Conservation (phyloP, 768 basidiomycete species). For the Coprinopsis cinerea region DNA sequence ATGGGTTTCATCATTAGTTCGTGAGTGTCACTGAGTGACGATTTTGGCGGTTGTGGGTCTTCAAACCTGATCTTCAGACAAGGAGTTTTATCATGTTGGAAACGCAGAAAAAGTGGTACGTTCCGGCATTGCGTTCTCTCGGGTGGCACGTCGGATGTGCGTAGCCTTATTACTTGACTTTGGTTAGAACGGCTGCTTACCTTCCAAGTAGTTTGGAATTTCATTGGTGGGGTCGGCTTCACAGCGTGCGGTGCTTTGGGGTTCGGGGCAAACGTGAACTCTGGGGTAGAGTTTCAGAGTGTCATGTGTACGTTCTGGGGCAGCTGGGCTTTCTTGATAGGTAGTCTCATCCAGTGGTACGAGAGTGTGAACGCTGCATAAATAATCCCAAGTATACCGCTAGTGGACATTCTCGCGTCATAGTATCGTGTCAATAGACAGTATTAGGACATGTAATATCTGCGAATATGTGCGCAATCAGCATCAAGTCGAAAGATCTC, state of each 20-base stretch:
- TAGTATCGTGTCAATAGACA: no score
- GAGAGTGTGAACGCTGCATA: slow-evolving; percentile 45
- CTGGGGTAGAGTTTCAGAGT: slow-evolving; percentile 44
- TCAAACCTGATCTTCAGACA: neutral
- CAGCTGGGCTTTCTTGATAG: slow-evolving; percentile 59
- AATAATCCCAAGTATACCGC: no score
- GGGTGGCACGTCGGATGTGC: slow-evolving; percentile 52
- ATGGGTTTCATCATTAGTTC: slow-evolving; percentile 50
- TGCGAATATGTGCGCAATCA: no score
- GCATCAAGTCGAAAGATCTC: no score
- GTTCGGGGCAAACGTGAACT: slow-evolving; percentile 27
- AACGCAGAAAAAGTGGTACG: slow-evolving; percentile 39
- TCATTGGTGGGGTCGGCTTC: slow-evolving; percentile 54
- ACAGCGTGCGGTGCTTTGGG: slow-evolving; percentile 53
- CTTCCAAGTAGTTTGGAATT: slow-evolving; percentile 48
- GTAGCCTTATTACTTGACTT: neutral
- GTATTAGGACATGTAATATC: no score
- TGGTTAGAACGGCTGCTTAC: neutral
- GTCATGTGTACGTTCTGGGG: slow-evolving; percentile 53
- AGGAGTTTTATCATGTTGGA: slow-evolving; percentile 42
- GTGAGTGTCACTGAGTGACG: slow-evolving; percentile 17
- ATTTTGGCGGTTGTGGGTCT: neutral
- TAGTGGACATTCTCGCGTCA: no score
- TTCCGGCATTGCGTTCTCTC: slow-evolving; percentile 34
- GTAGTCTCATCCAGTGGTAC: slow-evolving; percentile 49